Base-by-base conservation (phyloP, 2,329 filamentous ascomycete genomes). In the Metarhizium sp. region DNA sequence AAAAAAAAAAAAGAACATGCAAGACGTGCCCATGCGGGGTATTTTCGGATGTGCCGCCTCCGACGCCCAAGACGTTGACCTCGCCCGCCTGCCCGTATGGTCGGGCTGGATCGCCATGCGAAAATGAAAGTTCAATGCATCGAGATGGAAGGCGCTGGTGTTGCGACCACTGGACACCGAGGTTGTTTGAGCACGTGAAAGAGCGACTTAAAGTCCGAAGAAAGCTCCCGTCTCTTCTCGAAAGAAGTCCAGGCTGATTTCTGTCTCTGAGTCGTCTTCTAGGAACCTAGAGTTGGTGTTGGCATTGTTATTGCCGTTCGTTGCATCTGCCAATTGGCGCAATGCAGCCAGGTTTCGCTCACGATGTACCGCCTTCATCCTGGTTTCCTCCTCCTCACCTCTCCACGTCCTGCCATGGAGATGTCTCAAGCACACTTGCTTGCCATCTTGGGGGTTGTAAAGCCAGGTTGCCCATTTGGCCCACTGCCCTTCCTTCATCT, bases 401-500 rank as follows among this genome's bases (percentile, higher is more conserved):
- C 71, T 68, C 75, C 77, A 80, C 0, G 72, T 78, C 16, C 79
- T 68, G 0, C 79, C 79, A 45, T 79, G 71, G 0, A 81, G 67
- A 57, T 82, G 79, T 48, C 73, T 67, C 49, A 82, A 57, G 51
- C 78, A 81, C 5, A 77, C 59, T 49, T 63, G 59, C 53, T 63
- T 71, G 1, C 77, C 79, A 2, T 75, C 66, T 1, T 72, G 71
- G 0, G 79, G 78, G 40, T 78, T 79, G 59, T 78, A 81, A 18
- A 81, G 66, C 79, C 79, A 82, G 38, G 73, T 78, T 0, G 77
- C 79, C 78, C 78, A 82, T 57, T 75, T 75, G 2, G 58, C 59
- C 75, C 77, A 82, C 34, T 66, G 52, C 0, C 78, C 78, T 5
- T 75, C 70, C 61, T 82, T 82, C 79, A 82, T 82, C 63, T 81